phyloP scores from a whole-genome alignment of 306 rosid genomes.

The Vachellia pachyceras region DNA sequence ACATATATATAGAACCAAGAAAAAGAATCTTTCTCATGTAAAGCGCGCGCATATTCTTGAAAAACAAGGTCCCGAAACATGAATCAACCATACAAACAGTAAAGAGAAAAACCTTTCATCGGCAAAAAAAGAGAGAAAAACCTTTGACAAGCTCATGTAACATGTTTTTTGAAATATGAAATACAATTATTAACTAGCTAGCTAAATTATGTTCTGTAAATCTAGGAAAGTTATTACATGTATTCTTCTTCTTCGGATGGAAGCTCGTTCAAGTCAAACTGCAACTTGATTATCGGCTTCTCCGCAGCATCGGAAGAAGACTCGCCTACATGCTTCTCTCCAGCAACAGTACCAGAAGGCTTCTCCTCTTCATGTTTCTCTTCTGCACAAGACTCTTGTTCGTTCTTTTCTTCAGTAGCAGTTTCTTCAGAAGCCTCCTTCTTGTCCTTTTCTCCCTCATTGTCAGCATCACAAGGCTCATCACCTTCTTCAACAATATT shows the following conservation, averaged over 20 bases:
- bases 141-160: neutral
- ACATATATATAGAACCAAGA: neutral
- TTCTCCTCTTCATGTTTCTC: neutral
- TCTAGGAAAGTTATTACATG: neutral
- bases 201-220: neutral
- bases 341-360: neutral
- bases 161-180: neutral
- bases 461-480: neutral
- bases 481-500: too few species aligned
- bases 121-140: too few species aligned
- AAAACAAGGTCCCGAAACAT: neutral
- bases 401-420: neutral
- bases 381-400: neutral
- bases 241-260: neutral
- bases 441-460: neutral
- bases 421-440: neutral
- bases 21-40: neutral
- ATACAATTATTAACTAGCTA: neutral
- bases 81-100: neutral
- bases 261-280: slow-evolving; percentile 17
- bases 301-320: neutral
- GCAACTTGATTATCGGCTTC: neutral
- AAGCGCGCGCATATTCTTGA: neutral
- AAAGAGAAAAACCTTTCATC: neutral
- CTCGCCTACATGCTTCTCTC: neutral